A percentile compares a stretch with the other conserved stretches of the same genome.
These are phyloP conservation scores for Nannizziopsis arthrosporioides DNA, from an alignment of 2,329 filamentous ascomycete genomes.

Conservation along the genomic window DNA sequence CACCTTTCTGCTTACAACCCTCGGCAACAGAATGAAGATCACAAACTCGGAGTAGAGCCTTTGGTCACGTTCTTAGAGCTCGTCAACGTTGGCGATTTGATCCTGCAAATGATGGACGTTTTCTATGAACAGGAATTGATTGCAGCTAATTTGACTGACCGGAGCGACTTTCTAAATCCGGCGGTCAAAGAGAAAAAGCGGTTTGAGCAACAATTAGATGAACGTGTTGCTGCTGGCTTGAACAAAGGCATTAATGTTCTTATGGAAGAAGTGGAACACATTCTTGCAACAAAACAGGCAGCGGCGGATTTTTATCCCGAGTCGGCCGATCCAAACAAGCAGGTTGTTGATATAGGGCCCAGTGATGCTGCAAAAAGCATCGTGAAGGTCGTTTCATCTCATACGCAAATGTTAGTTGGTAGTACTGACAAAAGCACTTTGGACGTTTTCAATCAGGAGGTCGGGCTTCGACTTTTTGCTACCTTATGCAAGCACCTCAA, in stretches of 20 bases:
- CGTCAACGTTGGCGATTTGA: constrained; percentile 94
- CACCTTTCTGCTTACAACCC: constrained; percentile 89
- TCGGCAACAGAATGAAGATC: constrained; percentile 60
- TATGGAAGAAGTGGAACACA: constrained; percentile 95
- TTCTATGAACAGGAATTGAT: constrained; percentile 95
- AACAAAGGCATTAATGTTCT: constrained; percentile 97
- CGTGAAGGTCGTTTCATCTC: constrained; percentile 72
- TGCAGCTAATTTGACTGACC: constrained; percentile 68
- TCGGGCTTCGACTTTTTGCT: constrained; percentile 81
- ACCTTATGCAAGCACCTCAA: constrained; percentile 96
- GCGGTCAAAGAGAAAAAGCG: constrained; percentile 92
- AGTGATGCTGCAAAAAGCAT: constrained; percentile 69
- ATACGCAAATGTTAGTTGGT: constrained; percentile 85
- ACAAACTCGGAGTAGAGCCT: constrained; percentile 66
- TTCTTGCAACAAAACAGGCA: constrained; percentile 75
- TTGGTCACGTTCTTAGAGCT: constrained; percentile 92
- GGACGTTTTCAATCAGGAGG: constrained; percentile 96
- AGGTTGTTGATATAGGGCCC: constrained; percentile 45
- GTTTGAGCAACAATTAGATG: constrained; percentile 97
- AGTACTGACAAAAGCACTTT: constrained; percentile 97
- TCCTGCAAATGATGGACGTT: constrained; percentile 97
- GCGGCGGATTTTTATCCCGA: constrained; percentile 83
- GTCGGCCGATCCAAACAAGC: constrained; percentile 25
- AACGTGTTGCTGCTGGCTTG: constrained; percentile 84
- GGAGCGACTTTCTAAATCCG: constrained; percentile 87